Percentiles rank a stretch among this genome's conserved stretches.
Conservation (phyloP, 768 basidiomycete species). For the Pleurotus giganteus region DNA sequence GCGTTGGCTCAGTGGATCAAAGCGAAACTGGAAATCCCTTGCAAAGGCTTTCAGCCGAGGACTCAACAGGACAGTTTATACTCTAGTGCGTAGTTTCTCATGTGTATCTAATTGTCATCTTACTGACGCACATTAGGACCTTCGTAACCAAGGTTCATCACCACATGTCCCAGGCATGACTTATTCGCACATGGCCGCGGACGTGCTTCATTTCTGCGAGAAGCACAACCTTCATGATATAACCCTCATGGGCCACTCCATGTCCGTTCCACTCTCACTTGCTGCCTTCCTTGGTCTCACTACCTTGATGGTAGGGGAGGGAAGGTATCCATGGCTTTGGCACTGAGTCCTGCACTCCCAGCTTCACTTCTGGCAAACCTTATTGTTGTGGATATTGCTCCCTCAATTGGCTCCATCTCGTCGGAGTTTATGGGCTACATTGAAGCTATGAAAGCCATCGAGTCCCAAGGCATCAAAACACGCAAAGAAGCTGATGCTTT, state of each 20-base stretch:
- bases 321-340: slow-evolving; percentile 75
- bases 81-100: slow-evolving; percentile 46
- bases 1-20: slow-evolving; percentile 61
- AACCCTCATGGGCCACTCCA: slow-evolving; percentile 85
- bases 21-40: slow-evolving; percentile 86
- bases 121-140: slow-evolving; percentile 47
- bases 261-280: slow-evolving; percentile 47
- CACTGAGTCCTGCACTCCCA: slow-evolving; percentile 44
- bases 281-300: not conserved
- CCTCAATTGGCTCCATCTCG: slow-evolving; percentile 54
- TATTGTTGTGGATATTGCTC: slow-evolving; percentile 82
- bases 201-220: slow-evolving; percentile 67
- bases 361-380: slow-evolving; percentile 47
- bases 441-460: slow-evolving; percentile 71
- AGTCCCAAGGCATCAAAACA: slow-evolving; percentile 52
- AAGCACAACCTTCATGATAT: slow-evolving; percentile 55
- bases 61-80: slow-evolving; percentile 67
- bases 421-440: slow-evolving; percentile 67
- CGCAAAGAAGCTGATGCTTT: slow-evolving; percentile 71
- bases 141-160: slow-evolving; percentile 87
- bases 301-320: slow-evolving; percentile 65
- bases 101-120: not conserved
- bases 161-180: slow-evolving; percentile 73
- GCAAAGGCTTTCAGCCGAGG: slow-evolving; percentile 71
- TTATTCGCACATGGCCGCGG: slow-evolving; percentile 77